Evolutionary conservation across 371 early-diverging fungal species (phyloP), one percentile per base, ranked within the genome.

Genomic region (Zychaea mexicana): DNA sequence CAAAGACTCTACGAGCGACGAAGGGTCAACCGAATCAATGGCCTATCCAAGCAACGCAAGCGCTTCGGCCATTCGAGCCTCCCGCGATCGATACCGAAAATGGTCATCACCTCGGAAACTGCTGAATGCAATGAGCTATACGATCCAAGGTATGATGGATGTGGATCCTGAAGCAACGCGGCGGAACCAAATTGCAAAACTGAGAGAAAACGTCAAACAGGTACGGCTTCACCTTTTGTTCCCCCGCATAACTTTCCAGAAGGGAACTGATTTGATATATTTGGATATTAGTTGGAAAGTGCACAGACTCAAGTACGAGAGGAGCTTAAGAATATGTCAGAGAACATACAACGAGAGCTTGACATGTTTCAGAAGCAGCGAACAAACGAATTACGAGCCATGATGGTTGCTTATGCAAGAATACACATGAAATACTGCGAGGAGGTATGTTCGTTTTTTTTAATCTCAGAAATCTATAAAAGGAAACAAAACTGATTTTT

Each of bases 151-250:
- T 1, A 88, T 97, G 73, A 92, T 96, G 58, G 98, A 96, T 81
- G 91, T 92, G 15, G 96, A 97, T 69, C 96, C 97, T 0, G 95
- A 93, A 57, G 85, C 88, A 22, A 92, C 95, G 21, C 87, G 96
- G 27, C 83, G 93, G 46, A 89, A 88, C 68, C 90, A 90, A 65
- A 94, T 98, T 42, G 84, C 85, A 15, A 91, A 86, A 55, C 85
- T 94, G 3, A 84, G 85, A 21, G 94, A 94, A 36, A 74, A 76
- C 13, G 92, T 97, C 47, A 68, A 67, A 19, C 78, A 85, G 77
- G 86, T 87, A 73, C 45, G 32, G 1, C 3, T n/a, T 10, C 4
- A 3, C 38, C 33, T 12, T 33, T 33, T 8, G 33, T 8, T 33
- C 12, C 12, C 8, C 12, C n/a, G 21, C 49, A 49, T 49, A 1